These are phyloP conservation scores for Orbilia ellipsospora DNA, from an alignment of 2,329 filamentous ascomycete species.

Conservation along the genomic window DNA sequence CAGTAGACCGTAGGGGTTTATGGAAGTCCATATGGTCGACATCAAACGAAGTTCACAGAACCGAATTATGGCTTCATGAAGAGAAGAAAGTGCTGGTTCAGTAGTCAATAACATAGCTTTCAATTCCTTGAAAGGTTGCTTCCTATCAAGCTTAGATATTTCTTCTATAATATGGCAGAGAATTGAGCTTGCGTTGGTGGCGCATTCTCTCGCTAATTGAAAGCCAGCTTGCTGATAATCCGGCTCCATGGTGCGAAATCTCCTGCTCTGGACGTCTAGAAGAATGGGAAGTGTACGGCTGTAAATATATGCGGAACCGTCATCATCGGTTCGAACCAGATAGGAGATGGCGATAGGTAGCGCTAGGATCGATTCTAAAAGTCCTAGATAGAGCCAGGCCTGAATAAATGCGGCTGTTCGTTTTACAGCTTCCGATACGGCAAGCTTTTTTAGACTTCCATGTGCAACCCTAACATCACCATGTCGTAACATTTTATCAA, in stretches of 20 bases:
- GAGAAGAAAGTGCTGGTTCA: constrained; percentile 4
- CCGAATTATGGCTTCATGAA: constrained; percentile 1
- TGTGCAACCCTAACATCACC: constrained; percentile 3
- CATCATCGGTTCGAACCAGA: constrained; percentile 1
- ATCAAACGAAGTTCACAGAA: background rate
- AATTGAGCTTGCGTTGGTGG: background rate
- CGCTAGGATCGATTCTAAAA: background rate
- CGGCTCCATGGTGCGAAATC: background rate
- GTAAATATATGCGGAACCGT: constrained; percentile 3
- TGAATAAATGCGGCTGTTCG: constrained; percentile 7
- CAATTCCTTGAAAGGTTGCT: background rate
- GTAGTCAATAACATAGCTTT: background rate
- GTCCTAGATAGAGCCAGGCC: background rate
- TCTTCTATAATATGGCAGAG: background rate
- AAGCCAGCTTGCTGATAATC: background rate
- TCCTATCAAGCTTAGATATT: constrained; percentile 1
- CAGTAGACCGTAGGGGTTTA: background rate
- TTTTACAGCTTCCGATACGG: background rate
- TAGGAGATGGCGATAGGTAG: background rate
- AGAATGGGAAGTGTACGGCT: constrained; percentile 5
- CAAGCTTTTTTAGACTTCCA: background rate
- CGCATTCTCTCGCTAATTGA: background rate
- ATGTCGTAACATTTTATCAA: background rate
- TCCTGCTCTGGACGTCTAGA: background rate
- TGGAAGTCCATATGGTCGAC: background rate